A percentile compares a stretch with the other conserved stretches of the same genome.
phyloP scores from a whole-genome alignment of 2,329 filamentous ascomycete species.

The Hypoxylon sp. region DNA sequence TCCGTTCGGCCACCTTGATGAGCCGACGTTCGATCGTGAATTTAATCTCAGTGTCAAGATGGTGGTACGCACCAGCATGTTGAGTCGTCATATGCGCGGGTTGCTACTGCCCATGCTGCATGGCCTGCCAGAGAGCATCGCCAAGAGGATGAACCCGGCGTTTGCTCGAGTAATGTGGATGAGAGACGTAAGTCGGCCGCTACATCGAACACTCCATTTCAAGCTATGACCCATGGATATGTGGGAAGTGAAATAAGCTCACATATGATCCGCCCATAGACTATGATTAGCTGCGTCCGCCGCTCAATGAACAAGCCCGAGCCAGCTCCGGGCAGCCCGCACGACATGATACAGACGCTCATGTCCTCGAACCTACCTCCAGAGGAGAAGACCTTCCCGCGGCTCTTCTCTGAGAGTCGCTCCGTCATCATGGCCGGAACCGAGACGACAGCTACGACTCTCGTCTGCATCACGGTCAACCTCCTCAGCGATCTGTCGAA shows the following conservation, averaged over 20 bases:
- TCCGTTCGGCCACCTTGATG: constrained; percentile 48
- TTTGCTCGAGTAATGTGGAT: constrained; percentile 49
- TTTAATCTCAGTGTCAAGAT: constrained; percentile 47
- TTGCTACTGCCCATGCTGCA: constrained; percentile 45
- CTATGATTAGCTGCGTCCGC: constrained; percentile 44
- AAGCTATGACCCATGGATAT: too few species aligned
- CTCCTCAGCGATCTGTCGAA: constrained; percentile 42
- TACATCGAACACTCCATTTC: too few species aligned
- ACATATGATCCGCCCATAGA: constrained; percentile 26
- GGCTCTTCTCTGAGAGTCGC: constrained; percentile 47
- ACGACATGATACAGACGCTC: constrained; percentile 48
- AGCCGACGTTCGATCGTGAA: constrained; percentile 49
- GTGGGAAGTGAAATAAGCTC: background rate
- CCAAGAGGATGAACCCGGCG: constrained; percentile 45
- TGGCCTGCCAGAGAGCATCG: constrained; percentile 44
- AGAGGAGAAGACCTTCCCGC: constrained; percentile 48
- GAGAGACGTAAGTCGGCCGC: constrained; percentile 42
- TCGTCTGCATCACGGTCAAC: constrained; percentile 45
- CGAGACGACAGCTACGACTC: constrained; percentile 47
- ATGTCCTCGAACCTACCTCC: constrained; percentile 41
- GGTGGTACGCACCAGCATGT: constrained; percentile 43
- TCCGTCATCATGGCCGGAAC: constrained; percentile 50
- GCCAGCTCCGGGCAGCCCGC: constrained; percentile 35
- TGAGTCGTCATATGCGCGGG: constrained; percentile 45
- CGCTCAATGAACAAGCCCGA: constrained; percentile 49